Conservation (phyloP, 2,329 filamentous ascomycete species). For the Davidsoniella australis region DNA sequence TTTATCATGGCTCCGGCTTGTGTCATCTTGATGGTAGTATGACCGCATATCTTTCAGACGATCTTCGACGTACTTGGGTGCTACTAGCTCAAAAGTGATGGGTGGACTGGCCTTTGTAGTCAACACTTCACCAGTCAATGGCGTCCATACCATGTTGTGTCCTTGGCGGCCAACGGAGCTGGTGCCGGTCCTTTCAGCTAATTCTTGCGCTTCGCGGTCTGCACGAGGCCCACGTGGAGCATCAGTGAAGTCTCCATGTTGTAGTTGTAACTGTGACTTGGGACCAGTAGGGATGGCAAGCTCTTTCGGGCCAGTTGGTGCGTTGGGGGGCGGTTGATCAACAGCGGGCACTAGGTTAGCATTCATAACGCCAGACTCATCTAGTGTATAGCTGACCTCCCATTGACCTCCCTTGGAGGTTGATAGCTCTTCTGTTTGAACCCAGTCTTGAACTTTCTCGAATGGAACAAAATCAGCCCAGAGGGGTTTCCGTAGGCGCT, state of each 20-base stretch:
- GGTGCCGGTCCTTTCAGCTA: too few relatives aligned
- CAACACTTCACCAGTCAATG: constrained; percentile 6
- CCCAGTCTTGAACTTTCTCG: constrained; percentile 56
- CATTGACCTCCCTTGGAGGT: constrained; percentile 33
- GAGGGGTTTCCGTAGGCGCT: constrained; percentile 65
- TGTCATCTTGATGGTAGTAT: constrained; percentile 28
- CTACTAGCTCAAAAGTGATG: constrained; percentile 38
- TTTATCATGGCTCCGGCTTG: constrained; percentile 22
- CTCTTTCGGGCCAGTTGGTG: constrained; percentile 5
- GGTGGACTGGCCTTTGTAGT: constrained; percentile 26
- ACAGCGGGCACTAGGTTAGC: constrained; percentile 30
- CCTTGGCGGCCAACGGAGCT: too few relatives aligned
- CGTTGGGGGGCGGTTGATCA: constrained; percentile 4
- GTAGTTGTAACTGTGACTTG: too few relatives aligned
- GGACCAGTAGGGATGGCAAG: background rate
- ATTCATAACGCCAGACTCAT: constrained; percentile 34
- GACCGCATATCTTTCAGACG: constrained; percentile 42
- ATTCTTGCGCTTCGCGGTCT: constrained; percentile 14
- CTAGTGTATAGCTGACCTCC: constrained; percentile 55
- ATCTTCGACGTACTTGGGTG: constrained; percentile 42
- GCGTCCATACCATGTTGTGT: constrained; percentile 8
- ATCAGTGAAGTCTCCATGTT: background rate
- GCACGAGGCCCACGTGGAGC: constrained; percentile 22
- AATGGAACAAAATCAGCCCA: constrained; percentile 83
- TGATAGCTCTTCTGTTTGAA: constrained; percentile 45